Conservation (phyloP, 73 alveolate species). For the Symbiodinium pilosum region DNA sequence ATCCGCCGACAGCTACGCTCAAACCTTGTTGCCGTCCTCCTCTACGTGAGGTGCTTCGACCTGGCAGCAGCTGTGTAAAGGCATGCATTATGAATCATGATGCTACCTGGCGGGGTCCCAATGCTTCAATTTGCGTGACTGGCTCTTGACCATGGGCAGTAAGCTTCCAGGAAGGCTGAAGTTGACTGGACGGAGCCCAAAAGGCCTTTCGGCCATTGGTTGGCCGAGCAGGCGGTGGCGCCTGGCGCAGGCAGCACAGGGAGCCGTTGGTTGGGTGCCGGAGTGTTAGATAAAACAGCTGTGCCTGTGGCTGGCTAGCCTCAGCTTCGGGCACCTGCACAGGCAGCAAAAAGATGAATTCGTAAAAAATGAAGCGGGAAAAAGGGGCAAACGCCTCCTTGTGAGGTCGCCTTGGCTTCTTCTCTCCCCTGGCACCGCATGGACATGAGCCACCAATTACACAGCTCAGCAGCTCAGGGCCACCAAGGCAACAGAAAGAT, state of each 20-base stretch:
- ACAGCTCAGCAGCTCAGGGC: no score
- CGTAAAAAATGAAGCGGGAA: neutral
- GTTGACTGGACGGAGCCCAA: neutral
- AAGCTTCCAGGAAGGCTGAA: no score
- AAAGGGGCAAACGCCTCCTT: neutral
- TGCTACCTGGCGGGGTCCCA: no score
- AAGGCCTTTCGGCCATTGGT: conserved; percentile 12
- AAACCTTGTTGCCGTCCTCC: neutral
- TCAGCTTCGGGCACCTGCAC: neutral
- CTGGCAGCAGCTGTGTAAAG: neutral
- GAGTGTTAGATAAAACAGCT: neutral
- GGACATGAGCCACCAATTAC: no score
- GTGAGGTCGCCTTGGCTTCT: conserved; percentile 12
- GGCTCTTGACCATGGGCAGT: no score
- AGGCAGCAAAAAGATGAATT: neutral
- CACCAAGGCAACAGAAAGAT: neutral
- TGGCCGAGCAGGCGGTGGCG: neutral
- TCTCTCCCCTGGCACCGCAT: neutral
- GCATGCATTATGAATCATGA: no score
- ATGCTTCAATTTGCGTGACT: no score
- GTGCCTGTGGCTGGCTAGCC: conserved; percentile 17
- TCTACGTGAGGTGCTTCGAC: conserved; percentile 16
- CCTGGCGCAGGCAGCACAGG: neutral
- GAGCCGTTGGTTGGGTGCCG: neutral
- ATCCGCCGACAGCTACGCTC: no score